Conservation (phyloP, 345 rosid genomes). For the Physaria fendleri region DNA sequence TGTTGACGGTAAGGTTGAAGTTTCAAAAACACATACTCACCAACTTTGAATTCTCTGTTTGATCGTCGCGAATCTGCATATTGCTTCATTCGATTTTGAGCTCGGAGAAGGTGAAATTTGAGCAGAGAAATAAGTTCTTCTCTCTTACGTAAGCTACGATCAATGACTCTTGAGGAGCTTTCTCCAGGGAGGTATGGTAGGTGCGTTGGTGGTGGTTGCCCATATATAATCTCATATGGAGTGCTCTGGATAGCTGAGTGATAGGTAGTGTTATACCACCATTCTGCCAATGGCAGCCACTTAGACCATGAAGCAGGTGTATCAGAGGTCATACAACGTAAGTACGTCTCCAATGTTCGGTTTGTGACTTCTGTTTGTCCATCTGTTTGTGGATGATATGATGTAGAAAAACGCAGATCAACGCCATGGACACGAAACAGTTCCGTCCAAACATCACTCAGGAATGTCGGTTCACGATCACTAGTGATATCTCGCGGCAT, state of each 20-base stretch:
- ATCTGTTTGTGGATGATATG: background rate
- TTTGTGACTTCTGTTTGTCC: background rate
- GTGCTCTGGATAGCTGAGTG: background rate
- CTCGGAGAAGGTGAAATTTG: background rate
- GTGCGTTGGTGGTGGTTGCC: background rate
- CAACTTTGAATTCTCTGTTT: accelerated
- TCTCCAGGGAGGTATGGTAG: background rate
- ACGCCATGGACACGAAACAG: background rate
- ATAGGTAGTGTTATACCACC: background rate
- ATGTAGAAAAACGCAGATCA: accelerated
- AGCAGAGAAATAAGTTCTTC: background rate
- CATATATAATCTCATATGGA: background rate
- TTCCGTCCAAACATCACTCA: background rate
- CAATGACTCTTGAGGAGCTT: background rate
- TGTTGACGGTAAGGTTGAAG: background rate
- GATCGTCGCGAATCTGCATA: background rate
- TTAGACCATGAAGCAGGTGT: background rate
- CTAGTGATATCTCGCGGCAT: background rate
- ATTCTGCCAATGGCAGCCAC: background rate
- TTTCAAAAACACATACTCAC: background rate
- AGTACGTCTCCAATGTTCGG: background rate
- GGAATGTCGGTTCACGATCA: background rate
- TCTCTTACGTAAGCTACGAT: background rate
- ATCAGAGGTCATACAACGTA: background rate
- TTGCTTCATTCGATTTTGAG: background rate